phyloP scores from a whole-genome alignment of 768 basidiomycete species.

The Suillus americanus region DNA sequence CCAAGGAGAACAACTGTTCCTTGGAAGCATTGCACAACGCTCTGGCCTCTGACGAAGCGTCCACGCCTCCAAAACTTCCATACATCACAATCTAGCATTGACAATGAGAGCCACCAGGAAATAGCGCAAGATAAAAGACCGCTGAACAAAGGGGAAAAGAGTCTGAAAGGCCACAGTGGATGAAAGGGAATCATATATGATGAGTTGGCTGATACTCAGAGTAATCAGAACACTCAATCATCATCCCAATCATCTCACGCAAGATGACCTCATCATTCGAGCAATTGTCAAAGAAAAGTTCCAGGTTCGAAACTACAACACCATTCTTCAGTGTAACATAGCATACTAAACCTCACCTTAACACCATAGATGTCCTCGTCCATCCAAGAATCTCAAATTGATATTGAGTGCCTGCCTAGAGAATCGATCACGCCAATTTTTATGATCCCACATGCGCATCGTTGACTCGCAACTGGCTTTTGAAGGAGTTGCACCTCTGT shows the following conservation, averaged over 20 bases:
- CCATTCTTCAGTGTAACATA: not conserved
- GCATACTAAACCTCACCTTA: not conserved
- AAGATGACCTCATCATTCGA: not conserved
- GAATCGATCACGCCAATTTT: not conserved
- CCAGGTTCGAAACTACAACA: not conserved
- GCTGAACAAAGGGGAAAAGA: not conserved
- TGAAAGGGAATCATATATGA: not conserved
- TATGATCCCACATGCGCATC: not conserved
- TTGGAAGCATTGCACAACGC: not conserved
- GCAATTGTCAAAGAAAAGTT: not conserved
- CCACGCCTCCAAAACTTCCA: not conserved
- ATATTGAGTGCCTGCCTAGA: not conserved
- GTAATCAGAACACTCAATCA: not conserved
- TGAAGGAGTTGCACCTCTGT: not conserved
- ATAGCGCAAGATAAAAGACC: not conserved
- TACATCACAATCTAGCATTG: not conserved
- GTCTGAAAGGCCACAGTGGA: not conserved
- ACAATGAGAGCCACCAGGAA: not conserved
- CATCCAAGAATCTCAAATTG: not conserved
- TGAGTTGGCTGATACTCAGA: not conserved
- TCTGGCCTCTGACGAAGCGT: not conserved
- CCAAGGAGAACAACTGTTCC: not conserved
- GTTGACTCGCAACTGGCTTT: not conserved
- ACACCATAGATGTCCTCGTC: not conserved
- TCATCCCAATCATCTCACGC: not conserved